These are phyloP conservation scores for Beauveria pseudobassiana DNA, from an alignment of 2,329 filamentous ascomycete species.

Conservation along the genomic window DNA sequence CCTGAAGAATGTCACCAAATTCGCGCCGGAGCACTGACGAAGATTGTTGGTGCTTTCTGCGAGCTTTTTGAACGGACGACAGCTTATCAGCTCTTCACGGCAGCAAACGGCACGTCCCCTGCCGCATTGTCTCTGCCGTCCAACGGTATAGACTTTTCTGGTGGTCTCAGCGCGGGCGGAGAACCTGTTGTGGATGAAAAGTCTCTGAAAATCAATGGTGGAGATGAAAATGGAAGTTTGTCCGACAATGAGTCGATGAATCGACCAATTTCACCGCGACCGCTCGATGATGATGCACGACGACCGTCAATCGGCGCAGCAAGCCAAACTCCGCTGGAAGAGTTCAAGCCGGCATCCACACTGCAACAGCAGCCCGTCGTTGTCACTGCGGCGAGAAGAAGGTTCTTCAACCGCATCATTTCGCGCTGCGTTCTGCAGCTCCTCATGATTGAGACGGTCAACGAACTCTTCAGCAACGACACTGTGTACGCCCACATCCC, in stretches of 20 bases:
- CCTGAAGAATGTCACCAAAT: conserved; percentile 91
- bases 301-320: conserved; percentile 26
- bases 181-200: conserved; percentile 43
- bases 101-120: conserved; percentile 52
- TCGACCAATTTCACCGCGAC: conserved; percentile 21
- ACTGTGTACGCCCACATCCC: conserved; percentile 91
- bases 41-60: conserved; percentile 92
- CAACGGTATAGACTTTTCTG: conserved; percentile 45
- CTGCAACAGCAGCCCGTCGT: conserved; percentile 84
- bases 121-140: conserved; percentile 43
- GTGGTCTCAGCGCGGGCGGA: conserved; percentile 32
- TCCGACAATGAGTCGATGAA: conserved; percentile 27
- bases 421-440: conserved; percentile 95
- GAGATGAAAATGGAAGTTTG: conserved; percentile 29
- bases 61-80: conserved; percentile 93
- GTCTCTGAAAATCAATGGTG: conserved; percentile 54
- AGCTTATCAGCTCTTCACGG: conserved; percentile 89
- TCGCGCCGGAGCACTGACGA: conserved; percentile 77
- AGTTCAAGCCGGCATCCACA: conserved; percentile 72
- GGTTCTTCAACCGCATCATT: conserved; percentile 99
- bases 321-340: conserved; percentile 56
- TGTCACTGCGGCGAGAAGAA: conserved; percentile 83
- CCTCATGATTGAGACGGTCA: conserved; percentile 98
- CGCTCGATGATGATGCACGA: conserved; percentile 27
- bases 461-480: conserved; percentile 97